These are phyloP conservation scores for Cladosporium velox DNA, from an alignment of 2,329 filamentous ascomycete species.

Conservation along the genomic window DNA sequence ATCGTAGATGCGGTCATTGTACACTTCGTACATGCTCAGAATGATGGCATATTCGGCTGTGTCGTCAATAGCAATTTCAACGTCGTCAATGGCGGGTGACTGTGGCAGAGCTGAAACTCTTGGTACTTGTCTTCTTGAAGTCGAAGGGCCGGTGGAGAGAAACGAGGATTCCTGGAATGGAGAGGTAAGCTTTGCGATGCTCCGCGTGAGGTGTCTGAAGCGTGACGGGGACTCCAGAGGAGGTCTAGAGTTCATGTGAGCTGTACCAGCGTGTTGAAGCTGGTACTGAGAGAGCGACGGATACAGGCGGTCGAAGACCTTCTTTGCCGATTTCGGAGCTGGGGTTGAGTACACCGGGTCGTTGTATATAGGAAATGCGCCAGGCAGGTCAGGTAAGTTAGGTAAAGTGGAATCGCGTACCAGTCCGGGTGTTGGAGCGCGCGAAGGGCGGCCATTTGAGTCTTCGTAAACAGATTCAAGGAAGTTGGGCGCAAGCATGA, in stretches of 20 bases:
- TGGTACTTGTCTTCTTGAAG: constrained; percentile 61
- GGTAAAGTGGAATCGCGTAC: constrained; percentile 40
- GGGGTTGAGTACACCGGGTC: constrained; percentile 25
- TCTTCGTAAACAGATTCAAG: constrained; percentile 79
- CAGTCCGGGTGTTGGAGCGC: constrained; percentile 51
- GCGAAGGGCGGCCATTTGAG: constrained; percentile 42
- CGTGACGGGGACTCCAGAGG: constrained; percentile 27
- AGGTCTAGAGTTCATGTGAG: constrained; percentile 15
- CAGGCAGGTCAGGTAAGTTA: constrained; percentile 26
- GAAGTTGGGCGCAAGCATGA: constrained; percentile 74
- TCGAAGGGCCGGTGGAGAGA: constrained; percentile 39
- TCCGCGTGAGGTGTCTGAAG: constrained; percentile 26
- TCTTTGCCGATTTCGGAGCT: constrained; percentile 16
- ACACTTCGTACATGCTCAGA: constrained; percentile 98
- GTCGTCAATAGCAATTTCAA: constrained; percentile 66
- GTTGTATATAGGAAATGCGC: constrained; percentile 31
- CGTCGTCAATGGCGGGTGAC: constrained; percentile 70
- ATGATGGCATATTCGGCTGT: constrained; percentile 82
- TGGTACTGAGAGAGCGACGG: constrained; percentile 34
- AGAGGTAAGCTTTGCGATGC: constrained; percentile 35
- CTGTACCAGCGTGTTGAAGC: constrained; percentile 23
- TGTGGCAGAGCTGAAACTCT: constrained; percentile 72
- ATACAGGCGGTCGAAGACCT: constrained; percentile 36
- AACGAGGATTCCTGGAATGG: constrained; percentile 39
- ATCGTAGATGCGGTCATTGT: constrained; percentile 97